phyloP scores from a whole-genome alignment of 176 grass and related monocot species.

The Oryza rufipogon region DNA sequence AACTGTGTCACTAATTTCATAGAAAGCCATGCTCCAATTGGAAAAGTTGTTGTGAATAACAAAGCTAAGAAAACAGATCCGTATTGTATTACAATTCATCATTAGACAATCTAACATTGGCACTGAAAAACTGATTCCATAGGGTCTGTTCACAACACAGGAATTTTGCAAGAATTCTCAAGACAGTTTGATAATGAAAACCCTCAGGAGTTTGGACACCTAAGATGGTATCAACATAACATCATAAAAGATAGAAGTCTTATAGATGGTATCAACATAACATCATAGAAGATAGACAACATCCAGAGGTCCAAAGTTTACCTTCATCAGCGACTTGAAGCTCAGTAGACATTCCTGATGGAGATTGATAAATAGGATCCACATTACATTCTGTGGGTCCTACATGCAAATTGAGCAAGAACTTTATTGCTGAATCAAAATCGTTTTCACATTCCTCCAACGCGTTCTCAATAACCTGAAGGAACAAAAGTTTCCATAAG shows the following conservation, averaged over 20 bases:
- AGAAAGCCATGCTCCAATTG: conserved; percentile 5
- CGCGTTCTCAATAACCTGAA: conserved; percentile 58
- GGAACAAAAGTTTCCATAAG: conserved; percentile 28
- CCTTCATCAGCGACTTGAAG: conserved; percentile 35
- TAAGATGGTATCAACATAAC: background rate
- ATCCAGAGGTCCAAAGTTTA: background rate
- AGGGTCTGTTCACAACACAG: background rate
- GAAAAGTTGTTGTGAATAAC: background rate
- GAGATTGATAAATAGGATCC: conserved; percentile 19
- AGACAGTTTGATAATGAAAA: background rate
- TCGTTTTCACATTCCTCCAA: conserved; percentile 60
- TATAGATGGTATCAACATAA: background rate
- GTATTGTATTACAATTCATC: background rate
- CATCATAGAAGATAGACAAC: background rate
- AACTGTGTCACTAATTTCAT: conserved; percentile 15
- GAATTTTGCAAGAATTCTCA: background rate
- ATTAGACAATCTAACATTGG: background rate
- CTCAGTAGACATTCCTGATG: conserved; percentile 42
- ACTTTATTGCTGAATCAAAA: conserved; percentile 62
- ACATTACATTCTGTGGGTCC: conserved; percentile 30
- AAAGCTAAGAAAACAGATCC: background rate
- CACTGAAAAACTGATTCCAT: conserved; percentile 1
- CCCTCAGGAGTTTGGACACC: background rate
- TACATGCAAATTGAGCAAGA: conserved; percentile 42
- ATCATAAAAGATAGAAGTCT: background rate